Evolutionary conservation across 768 basidiomycete genomes (phyloP).

Genomic region (Hemileccinum impolitum): DNA sequence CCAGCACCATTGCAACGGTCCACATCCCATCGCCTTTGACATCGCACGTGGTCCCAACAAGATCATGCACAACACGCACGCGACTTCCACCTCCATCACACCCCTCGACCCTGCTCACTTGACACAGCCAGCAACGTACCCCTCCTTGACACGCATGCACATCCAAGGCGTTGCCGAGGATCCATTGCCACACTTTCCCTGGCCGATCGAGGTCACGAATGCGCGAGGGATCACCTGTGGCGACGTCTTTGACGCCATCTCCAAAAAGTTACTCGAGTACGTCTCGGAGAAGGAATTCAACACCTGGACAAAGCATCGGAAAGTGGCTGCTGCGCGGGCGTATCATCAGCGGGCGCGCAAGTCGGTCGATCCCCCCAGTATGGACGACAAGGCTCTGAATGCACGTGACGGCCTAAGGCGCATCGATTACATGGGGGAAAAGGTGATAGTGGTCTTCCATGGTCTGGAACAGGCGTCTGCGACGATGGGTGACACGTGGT

Average conservation of each 20-base stretch:
- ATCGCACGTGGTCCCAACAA: constrained; percentile 30
- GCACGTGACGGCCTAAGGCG: constrained; percentile 31
- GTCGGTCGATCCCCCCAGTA: constrained; percentile 23
- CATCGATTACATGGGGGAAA: constrained; percentile 48
- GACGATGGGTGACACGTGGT: constrained; percentile 39
- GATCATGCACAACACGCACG: constrained; percentile 29
- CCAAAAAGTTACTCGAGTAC: constrained; percentile 38
- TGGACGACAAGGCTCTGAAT: constrained; percentile 13
- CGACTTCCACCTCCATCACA: constrained; percentile 24
- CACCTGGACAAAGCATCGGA: constrained; percentile 25
- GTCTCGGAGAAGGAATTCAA: constrained; percentile 26
- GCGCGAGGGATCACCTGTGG: constrained; percentile 43
- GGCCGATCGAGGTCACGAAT: constrained; percentile 54
- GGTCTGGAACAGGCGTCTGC: constrained; percentile 48
- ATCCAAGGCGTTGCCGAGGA: constrained; percentile 54
- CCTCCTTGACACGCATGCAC: constrained; percentile 54
- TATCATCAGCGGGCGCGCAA: constrained; percentile 25
- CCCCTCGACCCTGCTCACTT: constrained; percentile 35
- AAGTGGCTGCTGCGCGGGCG: constrained; percentile 32
- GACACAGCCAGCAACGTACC: constrained; percentile 63
- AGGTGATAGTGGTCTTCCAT: constrained; percentile 43
- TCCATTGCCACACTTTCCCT: constrained; percentile 44
- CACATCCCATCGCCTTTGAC: constrained; percentile 48
- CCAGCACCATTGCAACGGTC: constrained; percentile 39
- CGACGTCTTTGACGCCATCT: constrained; percentile 50